Percentiles rank a stretch among this genome's conserved stretches.
phyloP scores from a whole-genome alignment of 305 asterid species.

The Fraxinus greggii region DNA sequence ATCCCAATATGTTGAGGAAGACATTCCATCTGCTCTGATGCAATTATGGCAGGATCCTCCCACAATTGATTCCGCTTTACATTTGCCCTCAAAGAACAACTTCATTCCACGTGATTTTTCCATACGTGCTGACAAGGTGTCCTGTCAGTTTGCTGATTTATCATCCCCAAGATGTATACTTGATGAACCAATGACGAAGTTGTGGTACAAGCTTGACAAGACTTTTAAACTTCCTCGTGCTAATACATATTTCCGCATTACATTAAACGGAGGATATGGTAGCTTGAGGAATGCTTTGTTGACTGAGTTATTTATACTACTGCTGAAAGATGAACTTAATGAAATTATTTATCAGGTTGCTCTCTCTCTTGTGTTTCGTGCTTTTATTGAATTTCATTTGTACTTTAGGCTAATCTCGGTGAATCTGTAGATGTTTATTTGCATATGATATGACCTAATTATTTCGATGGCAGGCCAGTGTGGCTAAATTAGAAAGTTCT shows the following conservation, averaged over 20 bases:
- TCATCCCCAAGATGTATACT: slow-evolving; percentile 71
- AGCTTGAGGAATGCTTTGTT: slow-evolving; percentile 64
- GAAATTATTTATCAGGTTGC: slow-evolving; percentile 92
- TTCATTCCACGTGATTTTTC: slow-evolving; percentile 90
- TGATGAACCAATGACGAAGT: slow-evolving; percentile 72
- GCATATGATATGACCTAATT: slow-evolving; percentile 10
- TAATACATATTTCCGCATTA: slow-evolving; percentile 84
- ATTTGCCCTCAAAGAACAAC: slow-evolving; percentile 77
- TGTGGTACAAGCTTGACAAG: slow-evolving; percentile 93
- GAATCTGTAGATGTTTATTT: slow-evolving; percentile 3
- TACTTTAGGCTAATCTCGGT: slow-evolving; percentile 16
- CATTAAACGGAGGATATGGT: slow-evolving; percentile 78
- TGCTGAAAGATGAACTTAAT: slow-evolving; percentile 92
- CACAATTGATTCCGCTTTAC: slow-evolving; percentile 62
- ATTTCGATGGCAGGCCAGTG: slow-evolving; percentile 72
- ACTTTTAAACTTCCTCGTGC: slow-evolving; percentile 95
- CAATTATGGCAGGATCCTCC: slow-evolving; percentile 81
- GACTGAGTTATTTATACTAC: slow-evolving; percentile 77
- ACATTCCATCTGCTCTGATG: slow-evolving; percentile 69
- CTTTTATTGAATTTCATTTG: slow-evolving; percentile 15
- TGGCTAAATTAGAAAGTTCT: slow-evolving; percentile 89
- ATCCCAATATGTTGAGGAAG: slow-evolving; percentile 76
- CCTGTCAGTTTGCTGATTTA: slow-evolving; percentile 41
- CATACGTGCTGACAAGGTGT: slow-evolving; percentile 53
- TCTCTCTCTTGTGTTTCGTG: background rate